Conservation (phyloP, 805 yeast species). For the Lipomyces mesembrius region DNA sequence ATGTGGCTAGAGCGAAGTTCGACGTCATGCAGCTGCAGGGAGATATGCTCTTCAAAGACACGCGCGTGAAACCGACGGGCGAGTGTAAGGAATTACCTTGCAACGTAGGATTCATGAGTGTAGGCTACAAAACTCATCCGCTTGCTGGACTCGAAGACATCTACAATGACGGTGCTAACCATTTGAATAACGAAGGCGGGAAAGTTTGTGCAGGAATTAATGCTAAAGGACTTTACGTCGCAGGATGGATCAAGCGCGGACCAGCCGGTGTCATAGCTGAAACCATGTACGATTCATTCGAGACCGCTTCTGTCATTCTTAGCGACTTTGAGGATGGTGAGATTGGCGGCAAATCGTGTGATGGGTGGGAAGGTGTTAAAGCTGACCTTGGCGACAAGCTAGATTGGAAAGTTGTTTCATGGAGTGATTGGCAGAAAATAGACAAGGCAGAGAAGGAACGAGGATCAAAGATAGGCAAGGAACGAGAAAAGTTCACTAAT, state of each 20-base stretch:
- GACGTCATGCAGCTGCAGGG: constrained; percentile 50
- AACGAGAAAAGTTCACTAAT: constrained; percentile 61
- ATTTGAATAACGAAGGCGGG: constrained; percentile 35
- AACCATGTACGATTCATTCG: constrained; percentile 83
- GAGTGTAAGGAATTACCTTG: constrained; percentile 46
- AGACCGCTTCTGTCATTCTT: constrained; percentile 68
- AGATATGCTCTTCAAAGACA: constrained; percentile 53
- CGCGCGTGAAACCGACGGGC: constrained; percentile 49
- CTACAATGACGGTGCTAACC: constrained; percentile 52
- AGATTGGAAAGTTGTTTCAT: constrained; percentile 49
- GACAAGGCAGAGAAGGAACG: constrained; percentile 56
- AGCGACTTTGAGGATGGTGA: constrained; percentile 50
- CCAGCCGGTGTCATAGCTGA: constrained; percentile 89
- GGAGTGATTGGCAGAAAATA: constrained; percentile 71
- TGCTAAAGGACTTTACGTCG: constrained; percentile 64
- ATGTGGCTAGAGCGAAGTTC: constrained; percentile 13
- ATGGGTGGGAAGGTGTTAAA: constrained; percentile 46
- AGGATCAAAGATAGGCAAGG: constrained; percentile 58
- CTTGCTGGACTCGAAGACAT: constrained; percentile 60
- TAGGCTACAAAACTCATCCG: constrained; percentile 79
- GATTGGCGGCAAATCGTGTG: constrained; percentile 2
- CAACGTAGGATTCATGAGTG: constrained; percentile 75
- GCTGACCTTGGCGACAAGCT: constrained; percentile 15
- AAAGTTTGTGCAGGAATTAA: constrained; percentile 12
- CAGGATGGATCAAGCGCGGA: constrained; percentile 92